Conservation (phyloP, 2,329 filamentous ascomycete species). For the Aureobasidium mangrovei region DNA sequence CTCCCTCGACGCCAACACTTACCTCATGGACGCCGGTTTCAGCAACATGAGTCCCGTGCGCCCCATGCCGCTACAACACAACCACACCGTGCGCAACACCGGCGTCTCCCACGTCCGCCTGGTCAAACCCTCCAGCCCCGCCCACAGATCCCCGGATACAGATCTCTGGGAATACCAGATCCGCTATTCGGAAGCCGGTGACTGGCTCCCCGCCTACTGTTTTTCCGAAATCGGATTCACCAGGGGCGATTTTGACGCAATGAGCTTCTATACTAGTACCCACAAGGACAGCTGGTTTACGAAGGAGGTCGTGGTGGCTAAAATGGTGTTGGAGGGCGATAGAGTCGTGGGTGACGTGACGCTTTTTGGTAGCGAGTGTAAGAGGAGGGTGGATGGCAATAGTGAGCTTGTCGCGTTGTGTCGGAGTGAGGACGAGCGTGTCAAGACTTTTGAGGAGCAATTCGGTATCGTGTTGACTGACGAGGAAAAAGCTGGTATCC, state of each 20-base stretch:
- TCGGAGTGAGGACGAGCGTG: too few species aligned
- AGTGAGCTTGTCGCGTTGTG: too few species aligned
- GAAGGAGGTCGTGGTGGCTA: slow-evolving; percentile 43
- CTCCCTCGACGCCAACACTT: slow-evolving; percentile 26
- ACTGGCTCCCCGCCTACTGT: slow-evolving; percentile 54
- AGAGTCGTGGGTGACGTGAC: slow-evolving; percentile 29
- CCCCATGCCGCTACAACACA: slow-evolving; percentile 21
- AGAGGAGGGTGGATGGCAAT: slow-evolving; percentile 36
- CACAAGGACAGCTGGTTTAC: slow-evolving; percentile 46
- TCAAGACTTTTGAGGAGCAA: too few species aligned
- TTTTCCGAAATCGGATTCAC: slow-evolving; percentile 59
- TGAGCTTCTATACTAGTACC: slow-evolving; percentile 50
- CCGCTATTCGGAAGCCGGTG: slow-evolving; percentile 28
- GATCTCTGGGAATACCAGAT: slow-evolving; percentile 38
- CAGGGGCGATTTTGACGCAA: slow-evolving; percentile 50
- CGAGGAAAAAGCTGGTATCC: too few species aligned
- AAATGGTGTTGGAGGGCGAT: slow-evolving; percentile 41
- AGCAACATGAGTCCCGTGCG: slow-evolving; percentile 26
- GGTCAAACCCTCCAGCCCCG: slow-evolving; percentile 23
- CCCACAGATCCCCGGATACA: slow-evolving; percentile 11
- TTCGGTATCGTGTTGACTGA: too few species aligned
- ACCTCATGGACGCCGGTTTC: slow-evolving; percentile 37
- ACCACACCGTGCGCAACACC: background rate
- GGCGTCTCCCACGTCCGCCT: slow-evolving; percentile 4
- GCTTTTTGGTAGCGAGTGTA: slow-evolving; percentile 36